These are phyloP conservation scores for Schoenoplectus triqueter DNA, from an alignment of 202 grass and related monocot species.

Conservation along the genomic window DNA sequence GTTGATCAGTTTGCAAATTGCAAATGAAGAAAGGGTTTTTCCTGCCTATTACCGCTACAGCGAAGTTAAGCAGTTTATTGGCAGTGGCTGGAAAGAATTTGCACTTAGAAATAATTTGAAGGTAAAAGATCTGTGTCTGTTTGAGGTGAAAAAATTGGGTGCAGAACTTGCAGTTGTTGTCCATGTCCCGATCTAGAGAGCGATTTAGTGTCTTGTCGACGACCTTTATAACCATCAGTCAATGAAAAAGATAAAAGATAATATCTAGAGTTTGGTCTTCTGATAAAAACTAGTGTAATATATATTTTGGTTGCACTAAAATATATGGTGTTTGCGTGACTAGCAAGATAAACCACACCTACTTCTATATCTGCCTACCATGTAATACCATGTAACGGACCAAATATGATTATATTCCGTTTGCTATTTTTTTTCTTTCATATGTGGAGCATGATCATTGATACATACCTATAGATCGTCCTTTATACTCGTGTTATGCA, in stretches of 20 bases:
- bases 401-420: too few species aligned
- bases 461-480: too few species aligned
- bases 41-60: slow-evolving; percentile 34
- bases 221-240: not conserved
- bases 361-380: too few species aligned
- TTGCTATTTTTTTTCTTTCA: too few species aligned
- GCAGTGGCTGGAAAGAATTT: slow-evolving; percentile 42
- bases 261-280: not conserved
- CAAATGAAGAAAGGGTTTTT: slow-evolving; percentile 40
- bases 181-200: slow-evolving; percentile 27
- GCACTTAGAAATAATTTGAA: slow-evolving; percentile 35
- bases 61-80: not conserved
- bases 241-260: not conserved
- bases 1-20: slow-evolving; percentile 37
- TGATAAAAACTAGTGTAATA: not conserved
- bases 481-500: too few species aligned
- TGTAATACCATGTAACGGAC: too few species aligned
- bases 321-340: too few species aligned
- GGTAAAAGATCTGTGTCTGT: slow-evolving; percentile 45
- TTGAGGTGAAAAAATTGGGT: slow-evolving; percentile 44
- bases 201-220: not conserved
- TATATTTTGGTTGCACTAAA: too few species aligned
- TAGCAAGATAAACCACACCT: too few species aligned
- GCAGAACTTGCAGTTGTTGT: slow-evolving; percentile 29
- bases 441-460: too few species aligned